Base-by-base conservation (phyloP, 164 flowering plant species). In the Magnolia kwangsiensis region DNA sequence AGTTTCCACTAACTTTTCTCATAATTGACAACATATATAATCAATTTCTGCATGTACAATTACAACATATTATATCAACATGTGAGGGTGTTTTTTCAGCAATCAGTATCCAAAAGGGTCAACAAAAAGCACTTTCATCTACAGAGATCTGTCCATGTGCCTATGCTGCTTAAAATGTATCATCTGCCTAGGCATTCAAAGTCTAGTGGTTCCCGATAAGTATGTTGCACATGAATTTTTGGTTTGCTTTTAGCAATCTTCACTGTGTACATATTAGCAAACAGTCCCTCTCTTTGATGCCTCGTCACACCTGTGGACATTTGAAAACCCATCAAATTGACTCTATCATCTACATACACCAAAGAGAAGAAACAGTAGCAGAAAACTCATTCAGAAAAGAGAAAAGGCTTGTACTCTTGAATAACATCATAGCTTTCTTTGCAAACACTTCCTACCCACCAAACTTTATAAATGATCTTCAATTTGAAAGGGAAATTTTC, bases 271-370 rank as follows among this genome's bases (percentile, higher is more conserved):
- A 77, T 55, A 85, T 51, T 77, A 79, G 82, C 76, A 80, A 27
- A 80, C 69, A 70, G 74, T 80, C 80, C 69, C 83, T 85, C 84
- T 83, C 72, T 75, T 80, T 78, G 80, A 82, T 76, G 86, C 84
- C 80, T 79, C 75, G 1, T 55, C 76, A 74, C 27, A 86, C 92
- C 90, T 89, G 89, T 82, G 77, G 72, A 82, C 74, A 84, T 65
- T 55, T 75, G 77, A 85, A 82, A 82, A 77, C 79, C 83, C 77
- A 84, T 85, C 87, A 88, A 85, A 84, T 81, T 76, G 86, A 85
- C 80, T 79, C 83, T 66, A 77, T 51, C 75, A 18, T 83, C 59
- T 66, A 29, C 50, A 51, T 23, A 50, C 74, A 63, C 66, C 21
- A 31, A 64, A 65, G 71, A 55, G 13, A 69, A 31, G 21, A 50